Evolutionary conservation across 2,329 filamentous ascomycete genomes (phyloP).

Genomic region (Colletotrichum tofieldiae): DNA sequence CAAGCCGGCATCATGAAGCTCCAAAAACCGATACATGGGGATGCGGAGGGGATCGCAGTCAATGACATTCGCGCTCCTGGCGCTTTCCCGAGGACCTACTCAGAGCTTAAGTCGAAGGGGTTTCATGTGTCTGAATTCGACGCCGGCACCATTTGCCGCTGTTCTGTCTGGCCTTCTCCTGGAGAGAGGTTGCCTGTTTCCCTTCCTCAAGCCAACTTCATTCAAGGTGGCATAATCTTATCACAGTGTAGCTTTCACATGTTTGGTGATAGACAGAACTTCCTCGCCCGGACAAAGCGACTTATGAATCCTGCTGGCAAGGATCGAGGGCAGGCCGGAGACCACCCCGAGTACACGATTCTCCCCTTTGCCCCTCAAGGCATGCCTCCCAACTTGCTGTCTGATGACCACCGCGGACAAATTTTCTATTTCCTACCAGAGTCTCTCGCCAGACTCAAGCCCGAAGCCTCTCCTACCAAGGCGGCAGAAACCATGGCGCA

Average conservation of each 20-base stretch:
- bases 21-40: constrained; percentile 46
- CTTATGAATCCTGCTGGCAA: constrained; percentile 49
- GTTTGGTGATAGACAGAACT: constrained; percentile 53
- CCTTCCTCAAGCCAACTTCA: constrained; percentile 51
- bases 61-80: constrained; percentile 48
- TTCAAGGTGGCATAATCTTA: constrained; percentile 50
- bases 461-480: constrained; percentile 50
- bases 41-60: constrained; percentile 47
- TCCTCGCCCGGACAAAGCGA: constrained; percentile 50
- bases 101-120: constrained; percentile 47
- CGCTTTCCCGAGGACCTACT: constrained; percentile 46
- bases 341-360: constrained; percentile 53
- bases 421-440: constrained; percentile 52
- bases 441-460: constrained; percentile 50
- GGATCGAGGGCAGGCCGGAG: constrained; percentile 47
- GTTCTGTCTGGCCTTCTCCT: constrained; percentile 47
- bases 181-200: constrained; percentile 43
- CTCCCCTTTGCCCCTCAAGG: constrained; percentile 49
- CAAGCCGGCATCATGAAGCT: constrained; percentile 53
- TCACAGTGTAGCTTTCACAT: constrained; percentile 51
- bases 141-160: constrained; percentile 46
- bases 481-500: constrained; percentile 44
- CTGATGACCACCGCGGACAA: constrained; percentile 51
- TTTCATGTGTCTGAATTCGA: constrained; percentile 48
- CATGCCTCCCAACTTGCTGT: constrained; percentile 52